Conservation (phyloP, 2,329 filamentous ascomycete species). For the Cadophora malorum region DNA sequence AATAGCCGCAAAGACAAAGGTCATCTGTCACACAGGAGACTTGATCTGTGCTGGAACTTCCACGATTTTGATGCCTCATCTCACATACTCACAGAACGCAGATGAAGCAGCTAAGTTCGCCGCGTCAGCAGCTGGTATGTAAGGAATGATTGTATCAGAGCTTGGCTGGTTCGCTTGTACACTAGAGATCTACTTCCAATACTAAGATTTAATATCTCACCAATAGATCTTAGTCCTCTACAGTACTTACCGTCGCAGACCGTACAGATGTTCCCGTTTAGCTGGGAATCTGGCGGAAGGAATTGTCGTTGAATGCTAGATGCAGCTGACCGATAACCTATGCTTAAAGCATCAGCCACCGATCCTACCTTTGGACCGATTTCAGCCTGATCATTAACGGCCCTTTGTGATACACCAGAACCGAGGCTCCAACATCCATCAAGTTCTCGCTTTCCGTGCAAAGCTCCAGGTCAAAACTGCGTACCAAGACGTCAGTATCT, state of each 20-base stretch:
- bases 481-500: background rate
- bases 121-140: conserved; percentile 15
- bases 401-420: conserved; percentile 15
- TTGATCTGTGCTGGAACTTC: conserved; percentile 36
- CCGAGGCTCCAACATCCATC: conserved; percentile 15
- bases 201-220: background rate
- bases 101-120: conserved; percentile 21
- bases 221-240: too few relatives aligned
- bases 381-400: conserved; percentile 16
- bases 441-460: conserved; percentile 19
- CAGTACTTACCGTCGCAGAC: too few relatives aligned
- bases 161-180: background rate
- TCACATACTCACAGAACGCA: conserved; percentile 29
- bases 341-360: background rate
- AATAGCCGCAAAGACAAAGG: conserved; percentile 32
- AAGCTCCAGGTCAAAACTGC: conserved; percentile 25
- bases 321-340: background rate
- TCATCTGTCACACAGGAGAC: conserved; percentile 40
- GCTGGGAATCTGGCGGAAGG: background rate
- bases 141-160: background rate
- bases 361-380: background rate
- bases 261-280: background rate
- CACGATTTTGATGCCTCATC: conserved; percentile 32
- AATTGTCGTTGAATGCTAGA: background rate
- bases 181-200: background rate